phyloP scores from a whole-genome alignment of 1,284 basidiomycete genomes.

The Mycosarcoma maydis region DNA sequence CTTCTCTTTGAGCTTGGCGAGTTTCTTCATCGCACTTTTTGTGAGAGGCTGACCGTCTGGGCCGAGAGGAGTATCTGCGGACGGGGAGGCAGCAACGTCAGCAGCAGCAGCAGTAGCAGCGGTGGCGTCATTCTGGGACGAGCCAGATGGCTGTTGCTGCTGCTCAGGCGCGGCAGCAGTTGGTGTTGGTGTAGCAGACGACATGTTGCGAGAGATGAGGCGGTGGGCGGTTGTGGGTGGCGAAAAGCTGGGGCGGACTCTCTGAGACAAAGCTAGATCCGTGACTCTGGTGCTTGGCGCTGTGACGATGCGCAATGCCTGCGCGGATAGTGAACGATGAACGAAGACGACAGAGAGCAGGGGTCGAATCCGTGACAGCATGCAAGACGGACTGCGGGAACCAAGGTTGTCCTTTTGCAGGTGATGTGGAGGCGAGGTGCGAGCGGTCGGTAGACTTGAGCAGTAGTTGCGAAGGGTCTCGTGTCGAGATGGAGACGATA shows the following conservation, averaged over 20 bases:
- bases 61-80: constrained; percentile 36
- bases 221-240: not conserved
- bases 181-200: constrained; percentile 23
- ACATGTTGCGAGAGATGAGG: constrained; percentile 23
- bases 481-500: not conserved
- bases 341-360: constrained; percentile 11
- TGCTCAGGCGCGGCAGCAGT: constrained; percentile 20
- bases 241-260: not conserved
- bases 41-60: constrained; percentile 52
- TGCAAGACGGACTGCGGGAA: constrained; percentile 26
- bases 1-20: constrained; percentile 61
- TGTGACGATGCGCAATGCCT: constrained; percentile 1
- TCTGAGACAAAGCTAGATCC: not conserved
- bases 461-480: constrained; percentile 1
- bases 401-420: constrained; percentile 6
- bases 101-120: too few relatives aligned
- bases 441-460: not conserved
- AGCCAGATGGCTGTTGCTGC: constrained; percentile 18
- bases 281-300: not conserved
- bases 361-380: constrained; percentile 18
- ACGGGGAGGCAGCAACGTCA: constrained; percentile 10
- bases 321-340: constrained; percentile 12
- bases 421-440: not conserved
- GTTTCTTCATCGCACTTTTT: constrained; percentile 61
- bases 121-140: constrained; percentile 14